Conservation (phyloP, 148 eudicot genomes). For the Diospyros lotus region DNA sequence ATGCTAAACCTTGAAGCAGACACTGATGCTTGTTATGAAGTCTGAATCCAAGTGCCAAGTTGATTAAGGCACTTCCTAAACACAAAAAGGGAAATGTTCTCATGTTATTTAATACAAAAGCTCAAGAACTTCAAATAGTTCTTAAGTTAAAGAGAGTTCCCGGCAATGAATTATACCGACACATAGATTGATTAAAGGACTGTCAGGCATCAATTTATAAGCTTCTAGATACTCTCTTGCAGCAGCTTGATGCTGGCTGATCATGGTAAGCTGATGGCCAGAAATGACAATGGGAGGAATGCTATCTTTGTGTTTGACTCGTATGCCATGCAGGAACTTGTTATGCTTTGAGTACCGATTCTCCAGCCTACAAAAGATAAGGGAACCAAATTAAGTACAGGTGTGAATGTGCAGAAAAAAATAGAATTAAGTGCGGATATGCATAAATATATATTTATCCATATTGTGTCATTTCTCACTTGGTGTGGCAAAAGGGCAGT, state of each 20-base stretch:
- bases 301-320: slow-evolving; percentile 49
- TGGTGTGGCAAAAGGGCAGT: no score
- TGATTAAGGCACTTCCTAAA: slow-evolving; percentile 63
- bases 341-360: slow-evolving; percentile 50
- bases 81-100: neutral
- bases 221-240: slow-evolving; percentile 88
- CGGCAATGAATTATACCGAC: slow-evolving; percentile 24
- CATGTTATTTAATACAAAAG: neutral
- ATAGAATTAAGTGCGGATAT: neutral
- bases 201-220: slow-evolving; percentile 71
- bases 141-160: neutral
- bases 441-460: no score
- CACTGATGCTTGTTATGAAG: slow-evolving; percentile 93
- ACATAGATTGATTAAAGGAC: slow-evolving; percentile 77
- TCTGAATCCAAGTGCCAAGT: slow-evolving; percentile 74
- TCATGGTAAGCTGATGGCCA: slow-evolving; percentile 70
- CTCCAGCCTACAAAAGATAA: slow-evolving; percentile 46
- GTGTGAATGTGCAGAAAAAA: neutral
- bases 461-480: no score
- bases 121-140: neutral
- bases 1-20: slow-evolving; percentile 79
- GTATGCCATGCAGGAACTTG: slow-evolving; percentile 58
- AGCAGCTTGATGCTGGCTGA: slow-evolving; percentile 88
- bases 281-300: slow-evolving; percentile 72
- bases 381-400: slow-evolving; percentile 7